Evolutionary conservation across 768 basidiomycete species (phyloP), one percentile per base, ranked within the genome.

Genomic region (Plicaturopsis crispa): DNA sequence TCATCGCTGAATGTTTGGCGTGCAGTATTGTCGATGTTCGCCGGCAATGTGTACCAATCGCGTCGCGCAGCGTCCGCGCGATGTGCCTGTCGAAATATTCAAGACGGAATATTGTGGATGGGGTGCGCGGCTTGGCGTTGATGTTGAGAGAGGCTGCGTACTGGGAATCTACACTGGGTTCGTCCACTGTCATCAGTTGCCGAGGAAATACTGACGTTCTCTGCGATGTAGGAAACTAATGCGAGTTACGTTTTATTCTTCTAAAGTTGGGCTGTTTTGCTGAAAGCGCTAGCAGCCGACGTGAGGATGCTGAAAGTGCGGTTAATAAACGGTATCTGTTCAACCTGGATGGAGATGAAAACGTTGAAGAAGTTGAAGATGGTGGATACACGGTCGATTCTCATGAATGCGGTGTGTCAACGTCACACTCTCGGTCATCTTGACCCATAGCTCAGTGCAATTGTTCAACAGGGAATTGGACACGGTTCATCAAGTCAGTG

Each of bases 141-240:
- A 59, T 19, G 45, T 84, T 1, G 54, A 55, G 16, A 56, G 40
- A 34, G 82, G 82, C 4, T 78, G 75, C 43, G 74, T 84, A 3
- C 43, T 85, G 18, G 84, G 83, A 2, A 59, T 79, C 7, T 85
- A 80, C 48, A 73, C 80, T 38, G 84, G 84, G 83, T 82, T 48
- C 23, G 65, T 51, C 10, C 21, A 22, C 33, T 40, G 26, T 28
- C 10, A 28, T 38, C 31, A 3, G 5, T 24, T 19, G 22, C 18
- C 23, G 17, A 35, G 42, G 2, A 4, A 4, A 7, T 14, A 22
- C 36, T 44, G 24, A 57, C 36, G 14, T 6, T 33, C n/a, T 39
- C 14, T 31, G 39, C 23, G 18, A 17, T 38, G 1, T 42, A 77
- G 74, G 24, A 55, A 59, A 40, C 43, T 80, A 19, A 55, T 78